Percentiles rank a stretch among this genome's conserved stretches.
These are phyloP conservation scores for Aegilops tauschii DNA, from an alignment of 176 grass and related monocot species.

Conservation along the genomic window DNA sequence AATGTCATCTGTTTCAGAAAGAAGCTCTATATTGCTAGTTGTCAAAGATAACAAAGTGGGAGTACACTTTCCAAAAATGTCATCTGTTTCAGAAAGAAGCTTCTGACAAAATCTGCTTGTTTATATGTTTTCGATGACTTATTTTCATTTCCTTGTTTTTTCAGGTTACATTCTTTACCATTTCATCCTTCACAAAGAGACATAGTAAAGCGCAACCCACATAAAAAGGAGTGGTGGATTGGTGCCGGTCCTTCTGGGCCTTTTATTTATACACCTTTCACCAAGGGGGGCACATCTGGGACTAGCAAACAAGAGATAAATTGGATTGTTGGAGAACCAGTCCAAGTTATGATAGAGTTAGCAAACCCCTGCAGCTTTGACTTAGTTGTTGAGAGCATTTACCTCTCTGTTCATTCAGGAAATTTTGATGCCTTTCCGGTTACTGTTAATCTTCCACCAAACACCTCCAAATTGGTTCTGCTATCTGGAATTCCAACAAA, in stretches of 20 bases:
- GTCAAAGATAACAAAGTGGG: not conserved
- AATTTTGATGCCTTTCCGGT: slow-evolving; percentile 99
- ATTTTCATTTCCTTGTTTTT: slow-evolving; percentile 12
- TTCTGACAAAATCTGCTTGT: not conserved
- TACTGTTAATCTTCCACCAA: slow-evolving; percentile 80
- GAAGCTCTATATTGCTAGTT: not conserved
- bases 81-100: not conserved
- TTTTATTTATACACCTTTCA: slow-evolving; percentile 99
- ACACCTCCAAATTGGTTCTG: slow-evolving; percentile 87
- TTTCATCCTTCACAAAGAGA: slow-evolving; percentile 92
- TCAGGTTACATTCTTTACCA: slow-evolving; percentile 95
- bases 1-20: not conserved
- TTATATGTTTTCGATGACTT: not conserved
- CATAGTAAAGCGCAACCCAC: slow-evolving; percentile 85
- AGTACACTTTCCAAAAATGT: not conserved
- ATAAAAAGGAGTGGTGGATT: slow-evolving; percentile 98
- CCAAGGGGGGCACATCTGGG: slow-evolving; percentile 53
- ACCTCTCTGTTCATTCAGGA: slow-evolving; percentile 94
- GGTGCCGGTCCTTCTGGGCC: slow-evolving; percentile 86
- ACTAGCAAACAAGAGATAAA: slow-evolving; percentile 72
- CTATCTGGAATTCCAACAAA: slow-evolving; percentile 94
- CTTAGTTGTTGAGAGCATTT: slow-evolving; percentile 90
- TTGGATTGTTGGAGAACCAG: slow-evolving; percentile 96
- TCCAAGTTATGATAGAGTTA: slow-evolving; percentile 98
- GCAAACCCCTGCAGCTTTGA: slow-evolving; percentile 99